Base-by-base conservation (phyloP, 176 grass and related monocot species). In the Zea luxurians region DNA sequence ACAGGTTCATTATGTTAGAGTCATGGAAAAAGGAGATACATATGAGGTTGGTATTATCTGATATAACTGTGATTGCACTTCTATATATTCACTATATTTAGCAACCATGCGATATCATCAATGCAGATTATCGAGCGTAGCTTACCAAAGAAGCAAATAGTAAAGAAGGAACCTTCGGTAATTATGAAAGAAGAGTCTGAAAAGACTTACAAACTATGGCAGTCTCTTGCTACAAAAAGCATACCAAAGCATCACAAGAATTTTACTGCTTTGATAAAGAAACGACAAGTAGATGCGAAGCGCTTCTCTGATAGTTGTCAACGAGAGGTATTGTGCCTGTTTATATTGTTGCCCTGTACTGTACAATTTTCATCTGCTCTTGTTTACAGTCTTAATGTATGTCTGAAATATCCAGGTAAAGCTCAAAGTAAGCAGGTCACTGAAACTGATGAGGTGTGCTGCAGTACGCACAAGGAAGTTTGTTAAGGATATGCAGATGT, bases 71-170 rank as follows among this genome's bases (percentile, higher is more conserved):
- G 42, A 6, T 44, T 66, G 4, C 6, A 52, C 8, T 48, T 67
- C 73, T 37, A 54, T 91, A 6, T 66, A 16, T 82, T 76, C 46
- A 8, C 37, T 65, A 17, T 76, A 80, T 41, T 83, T 71, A 85
- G 15, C 9, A 65, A 34, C 41, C 42, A 43, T 62, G 52, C 10
- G 10, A 88, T 88, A 37, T 60, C 13, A 62, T 81, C 37, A 81
- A 76, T 96, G 73, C 86, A 99, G 96, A 99, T 99, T 89, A 99
- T 99, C 0, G 96, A 99, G 69, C 89, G 96, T 47, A 99, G 96
- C 79, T 96, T 99, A 87, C 96, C 96, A 46, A 99, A 89, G 81
- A 99, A 96, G 88, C 92, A 84, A 83, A 84, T 89, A 80, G 55
- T 87, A 49, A 99, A 90, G 78, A 92, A 89, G 78, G 96, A 99